Evolutionary conservation across 371 early-diverging fungal genomes (phyloP).

Genomic region (Syncephalastrum monosporum): DNA sequence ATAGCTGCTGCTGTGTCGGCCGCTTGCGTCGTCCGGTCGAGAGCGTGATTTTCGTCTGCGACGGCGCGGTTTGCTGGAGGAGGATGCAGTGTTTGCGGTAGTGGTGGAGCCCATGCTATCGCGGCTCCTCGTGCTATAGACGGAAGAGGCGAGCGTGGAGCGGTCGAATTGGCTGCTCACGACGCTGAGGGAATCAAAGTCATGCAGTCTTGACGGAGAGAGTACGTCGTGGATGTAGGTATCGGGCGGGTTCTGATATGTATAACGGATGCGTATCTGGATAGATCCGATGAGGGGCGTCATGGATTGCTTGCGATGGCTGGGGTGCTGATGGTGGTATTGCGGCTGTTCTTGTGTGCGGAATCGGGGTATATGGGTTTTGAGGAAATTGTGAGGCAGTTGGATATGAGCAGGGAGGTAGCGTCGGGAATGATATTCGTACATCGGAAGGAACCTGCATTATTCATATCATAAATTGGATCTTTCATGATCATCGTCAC

Average conservation of each 20-base stretch:
- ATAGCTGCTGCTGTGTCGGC: too few species aligned
- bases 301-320: conserved; percentile 45
- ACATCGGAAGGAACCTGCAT: conserved; percentile 48
- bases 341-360: conserved; percentile 18
- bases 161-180: conserved; percentile 23
- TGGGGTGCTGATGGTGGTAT: conserved; percentile 31
- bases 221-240: conserved; percentile 12
- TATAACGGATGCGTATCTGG: conserved; percentile 45
- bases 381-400: conserved; percentile 45
- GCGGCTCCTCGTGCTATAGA: too few species aligned
- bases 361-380: conserved; percentile 43
- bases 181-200: conserved; percentile 25
- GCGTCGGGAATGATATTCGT: conserved; percentile 45
- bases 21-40: too few species aligned
- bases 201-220: conserved; percentile 10
- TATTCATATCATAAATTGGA: background rate
- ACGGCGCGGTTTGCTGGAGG: too few species aligned
- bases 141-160: conserved; percentile 15
- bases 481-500: too few species aligned
- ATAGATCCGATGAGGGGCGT: conserved; percentile 45
- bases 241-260: conserved; percentile 35
- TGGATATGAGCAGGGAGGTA: conserved; percentile 47
- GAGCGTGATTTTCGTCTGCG: too few species aligned
- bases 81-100: too few species aligned
- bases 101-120: too few species aligned